Base-by-base conservation (phyloP, 2,329 filamentous ascomycete genomes). In the Dactylellina cionopaga region DNA sequence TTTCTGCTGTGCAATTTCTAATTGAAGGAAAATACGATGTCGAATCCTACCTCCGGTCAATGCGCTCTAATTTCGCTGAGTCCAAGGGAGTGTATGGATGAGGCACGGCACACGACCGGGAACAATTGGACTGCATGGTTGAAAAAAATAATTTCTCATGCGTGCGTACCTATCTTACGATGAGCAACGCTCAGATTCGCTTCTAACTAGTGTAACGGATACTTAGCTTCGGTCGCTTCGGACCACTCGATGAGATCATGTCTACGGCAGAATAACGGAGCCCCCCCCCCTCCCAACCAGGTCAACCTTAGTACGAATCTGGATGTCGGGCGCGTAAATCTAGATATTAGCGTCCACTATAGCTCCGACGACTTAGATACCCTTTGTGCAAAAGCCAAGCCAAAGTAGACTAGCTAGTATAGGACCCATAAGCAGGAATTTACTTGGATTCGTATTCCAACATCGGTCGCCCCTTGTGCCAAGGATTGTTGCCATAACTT, bases 221-320 rank as follows among this genome's bases (percentile, higher is more conserved):
- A 46, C 49, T 56, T 49, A 51, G 64, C 58, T 70, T 70, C 59
- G 47, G 56, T 25, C 49, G 55, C 41, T 43, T 62, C 49, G 51
- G 56, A 25, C 55, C 56, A 63, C 15, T 56, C 24, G 49, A 70
- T 70, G 65, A 70, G 65, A 70, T 70, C 65, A 70, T 70, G 25
- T 62, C 56, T 49, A 60, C 65, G 55, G 65, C 41, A 70, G 39
- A 62, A 63, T 46, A 44, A 49, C 22, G 31, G 24, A 15, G 15
- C 19, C 9, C 44, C 33, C 29, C 27, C 33, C 33, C 39, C 44
- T 41, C 43, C 22, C 25, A 41, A n/a, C n/a, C n/a, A n/a, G n/a
- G n/a, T n/a, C 44, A 62, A 62, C 47, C 43, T 63, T 52, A 51
- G 41, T 29, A 70, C 56, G 55, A 60, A 70, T 70, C 24, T 33